Base-by-base conservation (phyloP, 306 rosid species). In the Pachyrhizus erosus region DNA sequence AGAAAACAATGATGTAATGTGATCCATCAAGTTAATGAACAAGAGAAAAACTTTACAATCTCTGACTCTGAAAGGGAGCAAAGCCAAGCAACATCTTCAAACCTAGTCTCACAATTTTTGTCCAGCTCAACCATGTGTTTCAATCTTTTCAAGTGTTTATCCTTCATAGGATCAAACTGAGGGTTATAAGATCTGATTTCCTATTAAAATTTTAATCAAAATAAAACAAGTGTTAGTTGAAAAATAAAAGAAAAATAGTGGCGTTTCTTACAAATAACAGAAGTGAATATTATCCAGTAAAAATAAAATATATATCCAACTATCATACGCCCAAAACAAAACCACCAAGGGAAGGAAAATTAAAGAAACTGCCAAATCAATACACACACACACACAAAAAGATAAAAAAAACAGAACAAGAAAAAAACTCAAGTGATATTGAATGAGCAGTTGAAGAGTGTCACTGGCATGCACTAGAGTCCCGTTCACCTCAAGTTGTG, bases 61-160 rank as follows among this genome's bases (percentile, higher is more conserved):
- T 92, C 95, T 7, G 92, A 86, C 70, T 89, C 91, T 2, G 91
- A 91, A 80, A 94, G 92, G 57, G 97, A 88, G 82, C 92, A 89
- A 70, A 94, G 91, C 98, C 98, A 94, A 49, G 40, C 80, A 60
- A 88, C 82, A 87, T 92, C 92, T 83, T 89, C 90, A 78, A 84
- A 43, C 43, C 80, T 80, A 49, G 58, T 84, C 43, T 39, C 52
- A 37, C 69, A 73, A 43, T 29, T n/a, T 46, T 74, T 76, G 31
- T 83, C 81, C 64, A 68, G 67, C 52, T 68, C 60, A 9, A 31
- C 42, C 57, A 20, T 1, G 10, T 14, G 13, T 46, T 60, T 21
- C 85, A 51, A 76, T 7, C 60, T 43, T 33, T 69, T 76, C 5
- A 1, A 12, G 82, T 14, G 12, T 46, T 4, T 3, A 17, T 26